Percentiles rank a stretch among this genome's conserved stretches.
phyloP scores from a whole-genome alignment of 441 rosid species.

The Eruca vesicaria region DNA sequence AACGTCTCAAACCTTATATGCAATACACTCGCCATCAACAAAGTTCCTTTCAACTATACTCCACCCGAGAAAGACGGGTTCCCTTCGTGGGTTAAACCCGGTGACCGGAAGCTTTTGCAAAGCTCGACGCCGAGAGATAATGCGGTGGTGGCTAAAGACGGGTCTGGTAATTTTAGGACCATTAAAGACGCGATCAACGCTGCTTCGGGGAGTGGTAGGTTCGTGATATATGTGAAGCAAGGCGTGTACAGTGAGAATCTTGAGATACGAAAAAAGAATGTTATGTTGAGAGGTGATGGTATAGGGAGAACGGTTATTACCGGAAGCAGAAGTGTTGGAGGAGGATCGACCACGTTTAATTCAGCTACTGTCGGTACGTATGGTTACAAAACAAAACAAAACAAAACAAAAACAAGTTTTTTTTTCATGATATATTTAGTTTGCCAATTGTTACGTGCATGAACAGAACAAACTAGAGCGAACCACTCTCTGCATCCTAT shows the following conservation, averaged over 20 bases:
- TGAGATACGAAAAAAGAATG: constrained; percentile 42
- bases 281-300: constrained; percentile 68
- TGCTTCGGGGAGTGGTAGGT: constrained; percentile 50
- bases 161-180: constrained; percentile 57
- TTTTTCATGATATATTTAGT: not conserved
- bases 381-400: not conserved
- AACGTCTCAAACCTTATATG: constrained; percentile 56
- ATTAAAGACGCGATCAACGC: constrained; percentile 45
- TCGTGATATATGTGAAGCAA: constrained; percentile 53
- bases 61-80: constrained; percentile 44
- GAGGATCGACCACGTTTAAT: constrained; percentile 60
- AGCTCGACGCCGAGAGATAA: constrained; percentile 42
- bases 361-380: constrained; percentile 65
- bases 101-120: constrained; percentile 59
- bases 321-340: constrained; percentile 68
- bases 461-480: not conserved
- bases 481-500: not conserved
- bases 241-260: constrained; percentile 55
- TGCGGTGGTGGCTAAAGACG: constrained; percentile 55
- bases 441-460: constrained; percentile 12
- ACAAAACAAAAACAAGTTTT: not conserved
- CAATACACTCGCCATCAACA: constrained; percentile 55
- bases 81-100: constrained; percentile 59
- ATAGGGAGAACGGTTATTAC: constrained; percentile 55
- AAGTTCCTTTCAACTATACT: constrained; percentile 38